Percentiles rank a stretch among this genome's conserved stretches.
Evolutionary conservation across 2,329 filamentous ascomycete genomes (phyloP).

Genomic region (Cercospora sojina): DNA sequence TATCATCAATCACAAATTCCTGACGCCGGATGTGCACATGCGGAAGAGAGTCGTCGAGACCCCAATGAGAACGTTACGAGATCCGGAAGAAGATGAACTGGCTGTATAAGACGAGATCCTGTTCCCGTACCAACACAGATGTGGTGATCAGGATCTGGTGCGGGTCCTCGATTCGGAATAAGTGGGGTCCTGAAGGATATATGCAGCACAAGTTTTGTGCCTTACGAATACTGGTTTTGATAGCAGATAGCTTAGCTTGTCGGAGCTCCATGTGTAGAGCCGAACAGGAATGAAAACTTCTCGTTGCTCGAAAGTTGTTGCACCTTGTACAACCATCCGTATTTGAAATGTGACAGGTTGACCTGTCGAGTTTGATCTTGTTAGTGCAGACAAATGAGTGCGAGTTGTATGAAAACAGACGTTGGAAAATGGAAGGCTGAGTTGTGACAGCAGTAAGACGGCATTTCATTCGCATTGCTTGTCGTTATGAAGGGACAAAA

Average conservation of each 20-base stretch:
- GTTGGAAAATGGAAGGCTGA: not conserved
- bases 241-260: not conserved
- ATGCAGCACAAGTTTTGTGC: not conserved
- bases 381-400: not conserved
- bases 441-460: not conserved
- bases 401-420: not conserved
- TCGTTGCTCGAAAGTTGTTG: not conserved
- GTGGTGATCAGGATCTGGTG: too few species aligned
- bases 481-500: constrained; percentile 32
- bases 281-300: not conserved
- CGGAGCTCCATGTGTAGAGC: not conserved
- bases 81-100: constrained; percentile 25
- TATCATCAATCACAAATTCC: constrained; percentile 10
- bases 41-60: constrained; percentile 20
- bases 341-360: not conserved
- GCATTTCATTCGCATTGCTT: not conserved
- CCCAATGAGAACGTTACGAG: constrained; percentile 17
- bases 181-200: too few species aligned
- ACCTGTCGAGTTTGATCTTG: not conserved
- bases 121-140: too few species aligned
- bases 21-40: not conserved
- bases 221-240: not conserved
- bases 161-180: too few species aligned
- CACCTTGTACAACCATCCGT: not conserved
- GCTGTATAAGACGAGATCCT: not conserved